A percentile compares a stretch with the other conserved stretches of the same genome.
Evolutionary conservation across 2,329 filamentous ascomycete species (phyloP).

Genomic region (Ceratocystiopsis sp.): DNA sequence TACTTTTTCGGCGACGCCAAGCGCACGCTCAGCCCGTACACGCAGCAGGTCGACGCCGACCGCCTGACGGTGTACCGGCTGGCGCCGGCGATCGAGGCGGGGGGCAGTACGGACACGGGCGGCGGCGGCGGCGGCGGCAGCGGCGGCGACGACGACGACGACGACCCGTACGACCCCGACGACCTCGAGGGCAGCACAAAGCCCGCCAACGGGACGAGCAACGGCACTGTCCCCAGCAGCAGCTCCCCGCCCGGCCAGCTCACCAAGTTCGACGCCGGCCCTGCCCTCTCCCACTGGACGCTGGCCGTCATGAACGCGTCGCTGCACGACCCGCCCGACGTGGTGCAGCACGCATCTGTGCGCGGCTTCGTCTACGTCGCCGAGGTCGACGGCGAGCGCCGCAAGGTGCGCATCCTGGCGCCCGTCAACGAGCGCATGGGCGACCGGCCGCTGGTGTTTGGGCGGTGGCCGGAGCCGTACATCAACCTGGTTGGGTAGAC

Average conservation of each 20-base stretch:
- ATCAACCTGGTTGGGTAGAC: constrained; percentile 51
- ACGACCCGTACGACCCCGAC: not conserved
- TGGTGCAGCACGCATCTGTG: constrained; percentile 63
- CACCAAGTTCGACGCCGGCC: constrained; percentile 46
- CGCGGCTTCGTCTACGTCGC: constrained; percentile 90
- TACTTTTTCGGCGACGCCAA: constrained; percentile 85
- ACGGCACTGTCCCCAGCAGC: no score
- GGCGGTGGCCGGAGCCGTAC: constrained; percentile 71
- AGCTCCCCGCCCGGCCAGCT: constrained; percentile 18
- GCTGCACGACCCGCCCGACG: constrained; percentile 49
- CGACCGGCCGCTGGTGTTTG: constrained; percentile 65
- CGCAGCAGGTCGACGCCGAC: constrained; percentile 66
- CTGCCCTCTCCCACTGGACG: constrained; percentile 61
- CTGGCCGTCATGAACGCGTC: constrained; percentile 72
- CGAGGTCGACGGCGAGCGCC: constrained; percentile 73
- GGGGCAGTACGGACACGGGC: not conserved
- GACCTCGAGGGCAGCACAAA: not conserved
- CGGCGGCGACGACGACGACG: not conserved
- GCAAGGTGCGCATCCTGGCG: constrained; percentile 63
- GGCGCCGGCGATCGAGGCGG: constrained; percentile 13
- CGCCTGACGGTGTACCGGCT: constrained; percentile 58
- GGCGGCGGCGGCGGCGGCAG: not conserved
- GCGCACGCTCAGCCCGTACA: constrained; percentile 69
- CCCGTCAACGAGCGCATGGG: constrained; percentile 72
- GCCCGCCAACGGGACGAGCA: constrained; percentile 5